Conservation (phyloP, 345 rosid genomes). For the Eucalyptus tenuipes region DNA sequence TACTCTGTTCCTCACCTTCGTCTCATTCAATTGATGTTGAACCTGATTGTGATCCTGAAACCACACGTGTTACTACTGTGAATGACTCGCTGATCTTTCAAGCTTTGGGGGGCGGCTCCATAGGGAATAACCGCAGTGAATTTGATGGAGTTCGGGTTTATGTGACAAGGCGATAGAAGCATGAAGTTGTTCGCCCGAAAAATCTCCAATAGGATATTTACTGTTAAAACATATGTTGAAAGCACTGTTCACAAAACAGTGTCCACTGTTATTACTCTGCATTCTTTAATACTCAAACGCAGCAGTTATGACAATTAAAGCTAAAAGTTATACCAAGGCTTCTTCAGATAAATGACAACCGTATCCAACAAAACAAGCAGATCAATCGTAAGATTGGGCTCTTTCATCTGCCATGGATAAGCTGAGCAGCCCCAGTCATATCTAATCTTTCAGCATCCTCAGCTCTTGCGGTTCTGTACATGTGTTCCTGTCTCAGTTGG, state of each 20-base stretch:
- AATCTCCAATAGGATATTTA: background rate
- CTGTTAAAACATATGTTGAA: background rate
- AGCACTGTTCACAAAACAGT: background rate
- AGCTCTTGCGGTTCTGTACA: background rate
- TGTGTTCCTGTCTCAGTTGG: background rate
- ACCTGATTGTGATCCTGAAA: background rate
- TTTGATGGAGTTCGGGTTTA: background rate
- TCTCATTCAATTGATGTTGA: background rate
- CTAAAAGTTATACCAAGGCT: background rate
- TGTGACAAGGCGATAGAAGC: background rate
- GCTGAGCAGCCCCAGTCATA: background rate
- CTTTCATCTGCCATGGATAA: background rate
- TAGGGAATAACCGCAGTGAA: background rate
- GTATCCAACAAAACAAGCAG: background rate
- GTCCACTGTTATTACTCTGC: background rate
- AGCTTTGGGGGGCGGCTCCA: background rate
- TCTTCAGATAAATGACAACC: background rate
- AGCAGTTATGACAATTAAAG: background rate
- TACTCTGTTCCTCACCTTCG: background rate
- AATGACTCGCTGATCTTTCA: background rate
- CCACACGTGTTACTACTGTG: background rate
- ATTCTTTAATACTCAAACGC: background rate
- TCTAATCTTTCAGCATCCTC: background rate
- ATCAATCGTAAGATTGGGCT: background rate
- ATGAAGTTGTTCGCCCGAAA: background rate